Conservation (phyloP, 1,139 yeast species). For the Pneumocystis oryctolagi region DNA sequence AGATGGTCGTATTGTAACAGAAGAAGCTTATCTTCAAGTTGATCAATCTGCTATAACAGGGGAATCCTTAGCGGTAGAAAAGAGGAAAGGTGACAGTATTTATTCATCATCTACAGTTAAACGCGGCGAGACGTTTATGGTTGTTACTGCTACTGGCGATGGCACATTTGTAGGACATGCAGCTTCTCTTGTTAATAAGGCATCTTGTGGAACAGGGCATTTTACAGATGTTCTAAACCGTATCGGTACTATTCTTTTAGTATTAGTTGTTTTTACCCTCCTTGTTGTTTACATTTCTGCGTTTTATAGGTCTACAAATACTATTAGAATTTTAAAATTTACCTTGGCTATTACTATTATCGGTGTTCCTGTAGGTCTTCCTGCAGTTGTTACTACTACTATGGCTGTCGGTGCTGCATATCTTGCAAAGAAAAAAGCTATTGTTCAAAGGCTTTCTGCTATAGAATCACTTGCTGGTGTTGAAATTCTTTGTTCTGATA, state of each 20-base stretch:
- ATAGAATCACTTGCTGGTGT: conserved; percentile 98
- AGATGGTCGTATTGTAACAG: conserved; percentile 85
- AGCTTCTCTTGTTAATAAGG: conserved; percentile 92
- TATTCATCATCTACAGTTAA: conserved; percentile 92
- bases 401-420: conserved; percentile 99
- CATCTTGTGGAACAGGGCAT: conserved; percentile 87
- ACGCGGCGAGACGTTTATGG: conserved; percentile 94
- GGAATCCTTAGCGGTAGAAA: conserved; percentile 93
- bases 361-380: conserved; percentile 99
- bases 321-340: conserved; percentile 84
- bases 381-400: conserved; percentile 98
- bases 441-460: conserved; percentile 95
- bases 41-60: conserved; percentile 98
- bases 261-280: conserved; percentile 75
- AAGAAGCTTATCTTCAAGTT: conserved; percentile 77
- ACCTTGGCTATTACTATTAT: conserved; percentile 89
- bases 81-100: conserved; percentile 72
- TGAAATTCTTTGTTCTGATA: conserved; percentile 95
- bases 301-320: conserved; percentile 85
- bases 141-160: conserved; percentile 94
- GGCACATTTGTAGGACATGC: conserved; percentile 88
- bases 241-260: conserved; percentile 86
- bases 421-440: conserved; percentile 96
- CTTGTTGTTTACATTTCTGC: conserved; percentile 85
- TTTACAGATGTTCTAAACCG: conserved; percentile 96